Percentiles rank a stretch among this genome's conserved stretches.
Evolutionary conservation across 2,329 filamentous ascomycete genomes (phyloP).

Genomic region (Colletotrichum sp.): DNA sequence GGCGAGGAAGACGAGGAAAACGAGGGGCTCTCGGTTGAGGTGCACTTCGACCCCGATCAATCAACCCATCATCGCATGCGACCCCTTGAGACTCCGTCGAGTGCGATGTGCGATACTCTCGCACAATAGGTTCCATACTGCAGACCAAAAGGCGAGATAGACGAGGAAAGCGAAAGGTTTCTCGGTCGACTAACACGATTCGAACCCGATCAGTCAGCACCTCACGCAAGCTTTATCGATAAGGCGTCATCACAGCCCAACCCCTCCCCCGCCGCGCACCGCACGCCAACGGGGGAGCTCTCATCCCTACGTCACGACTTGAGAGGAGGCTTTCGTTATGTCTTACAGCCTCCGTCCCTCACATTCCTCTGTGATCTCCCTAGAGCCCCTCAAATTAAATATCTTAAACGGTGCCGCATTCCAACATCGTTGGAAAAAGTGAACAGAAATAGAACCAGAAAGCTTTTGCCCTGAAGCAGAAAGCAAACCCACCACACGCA

Average conservation of each 20-base stretch:
- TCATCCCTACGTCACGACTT: not conserved
- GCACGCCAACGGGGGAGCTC: not conserved
- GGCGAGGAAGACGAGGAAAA: not conserved
- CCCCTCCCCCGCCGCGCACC: not conserved
- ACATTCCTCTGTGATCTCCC: not conserved
- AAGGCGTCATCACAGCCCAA: not conserved
- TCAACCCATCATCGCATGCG: not conserved
- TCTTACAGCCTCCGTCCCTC: not conserved
- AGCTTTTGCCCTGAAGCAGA: not conserved
- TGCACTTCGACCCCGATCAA: not conserved
- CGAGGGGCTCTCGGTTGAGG: not conserved
- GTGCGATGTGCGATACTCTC: not conserved
- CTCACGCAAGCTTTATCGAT: constrained; percentile 18
- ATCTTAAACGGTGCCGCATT: constrained; percentile 10
- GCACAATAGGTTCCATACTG: not conserved
- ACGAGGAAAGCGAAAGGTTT: not conserved
- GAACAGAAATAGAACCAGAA: not conserved
- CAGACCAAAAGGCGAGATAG: not conserved
- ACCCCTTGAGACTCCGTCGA: not conserved
- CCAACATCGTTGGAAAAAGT: constrained; percentile 6
- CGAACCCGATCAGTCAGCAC: not conserved
- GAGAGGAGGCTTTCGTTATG: not conserved
- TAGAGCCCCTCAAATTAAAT: not conserved
- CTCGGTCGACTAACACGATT: not conserved
- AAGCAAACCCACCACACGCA: not conserved